Conservation (phyloP, 441 rosid genomes). For the Gossypium schwendimanii region DNA sequence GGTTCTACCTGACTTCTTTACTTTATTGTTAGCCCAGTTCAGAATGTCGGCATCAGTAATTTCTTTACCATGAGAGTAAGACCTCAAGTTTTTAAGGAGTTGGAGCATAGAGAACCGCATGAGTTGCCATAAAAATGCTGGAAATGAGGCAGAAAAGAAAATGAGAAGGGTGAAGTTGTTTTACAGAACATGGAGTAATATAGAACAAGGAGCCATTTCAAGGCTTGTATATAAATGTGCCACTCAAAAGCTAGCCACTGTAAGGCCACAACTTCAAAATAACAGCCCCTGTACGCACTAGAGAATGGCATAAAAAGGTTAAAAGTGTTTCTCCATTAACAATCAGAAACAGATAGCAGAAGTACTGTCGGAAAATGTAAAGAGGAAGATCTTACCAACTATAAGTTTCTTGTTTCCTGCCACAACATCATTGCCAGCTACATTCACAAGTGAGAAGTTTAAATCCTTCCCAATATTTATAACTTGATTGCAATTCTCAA, state of each 20-base stretch:
- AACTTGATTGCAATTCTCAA: conserved; percentile 91
- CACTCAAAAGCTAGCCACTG: neutral
- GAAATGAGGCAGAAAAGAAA: conserved; percentile 9
- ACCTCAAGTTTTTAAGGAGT: conserved; percentile 79
- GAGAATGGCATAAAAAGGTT: neutral
- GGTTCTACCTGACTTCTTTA: conserved; percentile 57
- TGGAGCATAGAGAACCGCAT: conserved; percentile 94
- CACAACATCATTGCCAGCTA: conserved; percentile 92
- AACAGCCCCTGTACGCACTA: no score
- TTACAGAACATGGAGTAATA: neutral
- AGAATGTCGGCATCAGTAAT: conserved; percentile 78
- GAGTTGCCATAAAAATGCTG: conserved; percentile 90
- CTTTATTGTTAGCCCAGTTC: conserved; percentile 79
- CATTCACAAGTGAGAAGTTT: conserved; percentile 81
- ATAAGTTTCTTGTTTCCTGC: conserved; percentile 95
- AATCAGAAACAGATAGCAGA: neutral
- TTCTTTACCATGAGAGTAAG: conserved; percentile 82
- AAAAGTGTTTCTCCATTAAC: neutral
- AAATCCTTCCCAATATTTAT: conserved; percentile 71
- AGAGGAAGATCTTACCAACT: conserved; percentile 41
- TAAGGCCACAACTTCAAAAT: neutral
- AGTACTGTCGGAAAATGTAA: neutral
- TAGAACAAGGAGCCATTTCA: neutral
- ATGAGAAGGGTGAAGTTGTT: conserved; percentile 3
- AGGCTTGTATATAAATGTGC: neutral